Evolutionary conservation across 2,329 filamentous ascomycete genomes (phyloP).

Genomic region (Xylariales sp.): DNA sequence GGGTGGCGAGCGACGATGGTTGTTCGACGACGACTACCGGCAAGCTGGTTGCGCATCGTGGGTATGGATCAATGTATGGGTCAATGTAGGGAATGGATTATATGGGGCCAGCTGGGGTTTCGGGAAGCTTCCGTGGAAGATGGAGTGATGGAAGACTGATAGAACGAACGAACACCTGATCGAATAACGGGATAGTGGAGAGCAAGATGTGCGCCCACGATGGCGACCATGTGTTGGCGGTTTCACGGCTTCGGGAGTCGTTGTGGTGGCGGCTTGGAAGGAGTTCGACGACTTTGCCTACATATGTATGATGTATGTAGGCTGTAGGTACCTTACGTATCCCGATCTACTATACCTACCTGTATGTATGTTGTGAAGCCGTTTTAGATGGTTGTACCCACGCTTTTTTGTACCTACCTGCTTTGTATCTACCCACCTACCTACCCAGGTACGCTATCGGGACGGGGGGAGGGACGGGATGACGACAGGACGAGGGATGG

Average conservation of each 20-base stretch:
- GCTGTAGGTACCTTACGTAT: too few relatives aligned
- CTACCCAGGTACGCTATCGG: not conserved
- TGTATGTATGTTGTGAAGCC: too few relatives aligned
- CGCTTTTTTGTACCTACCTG: too few relatives aligned
- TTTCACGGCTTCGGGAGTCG: not conserved
- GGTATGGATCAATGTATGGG: not conserved
- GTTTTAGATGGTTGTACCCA: not conserved
- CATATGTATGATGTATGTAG: too few relatives aligned
- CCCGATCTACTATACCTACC: too few relatives aligned
- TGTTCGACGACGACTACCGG: not conserved
- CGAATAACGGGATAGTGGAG: not conserved
- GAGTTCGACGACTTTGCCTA: too few relatives aligned
- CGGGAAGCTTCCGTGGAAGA: constrained; percentile 23
- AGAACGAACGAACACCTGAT: too few relatives aligned
- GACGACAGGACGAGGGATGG: not conserved
- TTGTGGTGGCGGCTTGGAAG: too few relatives aligned
- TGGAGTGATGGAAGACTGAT: not conserved
- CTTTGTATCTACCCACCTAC: too few relatives aligned
- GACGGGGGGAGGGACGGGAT: not conserved
- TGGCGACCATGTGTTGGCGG: too few relatives aligned
- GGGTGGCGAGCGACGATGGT: constrained; percentile 17
- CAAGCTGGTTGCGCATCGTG: constrained; percentile 14
- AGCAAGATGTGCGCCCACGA: too few relatives aligned
- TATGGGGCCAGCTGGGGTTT: constrained; percentile 22
- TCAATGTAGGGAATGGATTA: not conserved